phyloP scores from a whole-genome alignment of 1,139 yeast species.

The Candida frijolesensis region DNA sequence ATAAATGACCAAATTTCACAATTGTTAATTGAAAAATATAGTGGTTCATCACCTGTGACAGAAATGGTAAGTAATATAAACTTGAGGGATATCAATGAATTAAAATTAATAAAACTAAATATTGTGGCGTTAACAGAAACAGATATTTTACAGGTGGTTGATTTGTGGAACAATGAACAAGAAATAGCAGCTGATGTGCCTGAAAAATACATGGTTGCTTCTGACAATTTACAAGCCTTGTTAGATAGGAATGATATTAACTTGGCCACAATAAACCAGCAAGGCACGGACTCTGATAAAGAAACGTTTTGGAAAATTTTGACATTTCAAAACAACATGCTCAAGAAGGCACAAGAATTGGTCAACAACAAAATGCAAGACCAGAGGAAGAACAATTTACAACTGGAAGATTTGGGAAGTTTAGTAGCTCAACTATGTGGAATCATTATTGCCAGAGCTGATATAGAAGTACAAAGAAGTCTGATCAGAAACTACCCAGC shows the following conservation, averaged over 20 bases:
- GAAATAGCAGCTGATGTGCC: constrained; percentile 26
- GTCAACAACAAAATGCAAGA: constrained; percentile 21
- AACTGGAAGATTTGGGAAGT: constrained; percentile 33
- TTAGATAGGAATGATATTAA: constrained; percentile 39
- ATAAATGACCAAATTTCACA: constrained; percentile 24
- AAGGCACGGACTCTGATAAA: constrained; percentile 16
- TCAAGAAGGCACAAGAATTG: constrained; percentile 42
- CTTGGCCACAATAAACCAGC: constrained; percentile 14
- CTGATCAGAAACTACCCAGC: constrained; percentile 29
- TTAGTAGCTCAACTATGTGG: constrained; percentile 45
- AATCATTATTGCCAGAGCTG: constrained; percentile 51
- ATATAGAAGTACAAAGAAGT: constrained; percentile 54
- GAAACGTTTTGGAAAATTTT: constrained; percentile 42
- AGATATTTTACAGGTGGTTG: constrained; percentile 21
- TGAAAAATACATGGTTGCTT: constrained; percentile 41
- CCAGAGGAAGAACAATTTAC: constrained; percentile 21
- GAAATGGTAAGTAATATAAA: constrained; percentile 31
- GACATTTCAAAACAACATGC: constrained; percentile 35
- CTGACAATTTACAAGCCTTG: constrained; percentile 46
- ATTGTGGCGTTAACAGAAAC: constrained; percentile 24
- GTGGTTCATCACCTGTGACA: constrained; percentile 22
- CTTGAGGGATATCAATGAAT: constrained; percentile 26
- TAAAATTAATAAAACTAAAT: constrained; percentile 24
- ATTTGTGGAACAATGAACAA: constrained; percentile 26
- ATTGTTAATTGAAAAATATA: constrained; percentile 26